Conservation (phyloP, 371 early-diverging fungal species). For the Massospora cicadina region DNA sequence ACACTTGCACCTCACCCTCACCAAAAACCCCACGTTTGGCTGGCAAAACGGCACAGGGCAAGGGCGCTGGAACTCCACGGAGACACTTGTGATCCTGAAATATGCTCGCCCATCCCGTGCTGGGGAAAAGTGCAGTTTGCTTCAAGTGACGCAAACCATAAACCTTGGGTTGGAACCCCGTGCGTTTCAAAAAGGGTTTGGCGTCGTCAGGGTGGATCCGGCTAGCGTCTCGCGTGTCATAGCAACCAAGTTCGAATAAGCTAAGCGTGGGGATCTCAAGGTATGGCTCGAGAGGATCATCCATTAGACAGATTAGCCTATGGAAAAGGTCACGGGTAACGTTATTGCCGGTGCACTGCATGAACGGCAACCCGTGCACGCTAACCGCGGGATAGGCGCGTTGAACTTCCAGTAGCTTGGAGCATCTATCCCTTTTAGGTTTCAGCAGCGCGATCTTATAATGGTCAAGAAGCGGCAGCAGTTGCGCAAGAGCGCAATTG, state of each 20-base stretch:
- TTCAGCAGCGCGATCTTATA: neutral
- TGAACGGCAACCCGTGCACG: neutral
- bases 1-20: neutral
- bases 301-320: neutral
- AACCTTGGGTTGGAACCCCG: neutral
- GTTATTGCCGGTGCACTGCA: neutral
- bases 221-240: neutral
- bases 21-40: neutral
- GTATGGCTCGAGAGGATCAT: neutral
- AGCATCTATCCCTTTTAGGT: neutral
- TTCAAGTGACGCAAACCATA: neutral
- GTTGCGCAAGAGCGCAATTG: neutral
- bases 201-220: neutral
- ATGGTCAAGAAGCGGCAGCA: neutral
- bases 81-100: neutral
- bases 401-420: neutral
- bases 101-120: neutral
- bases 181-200: neutral
- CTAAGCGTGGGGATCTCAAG: neutral
- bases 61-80: neutral
- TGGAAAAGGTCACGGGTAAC: neutral
- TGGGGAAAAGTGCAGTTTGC: neutral
- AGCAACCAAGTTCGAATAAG: neutral
- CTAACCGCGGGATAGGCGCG: neutral
- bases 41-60: neutral